Evolutionary conservation across 1,284 basidiomycete genomes (phyloP), one percentile per base, ranked within the genome.

Genomic region (Ceratobasidium sp.): DNA sequence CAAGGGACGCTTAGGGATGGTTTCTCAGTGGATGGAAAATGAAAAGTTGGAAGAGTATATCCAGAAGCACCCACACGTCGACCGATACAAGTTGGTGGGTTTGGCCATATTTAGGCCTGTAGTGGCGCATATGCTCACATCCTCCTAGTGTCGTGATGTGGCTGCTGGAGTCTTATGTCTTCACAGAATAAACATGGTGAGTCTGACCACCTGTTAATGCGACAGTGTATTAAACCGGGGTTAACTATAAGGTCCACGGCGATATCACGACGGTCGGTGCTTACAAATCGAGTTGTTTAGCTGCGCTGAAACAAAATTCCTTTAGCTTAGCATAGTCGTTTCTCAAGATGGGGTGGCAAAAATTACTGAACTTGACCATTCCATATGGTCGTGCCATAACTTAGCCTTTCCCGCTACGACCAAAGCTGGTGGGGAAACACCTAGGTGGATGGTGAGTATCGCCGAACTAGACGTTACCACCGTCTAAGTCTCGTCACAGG

Each of bases 401-500:
- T 53, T 56, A 11, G 15, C 15, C 4, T 69, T 69, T 27, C 29
- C 66, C 8, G 66, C 56, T 33, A 69, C 66, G 19, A 56, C 51
- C 45, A 48, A 53, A 19, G 2, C 24, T 24, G 64, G 64, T 22
- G 64, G 64, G 22, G 64, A 48, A 15, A 66, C 64, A 17, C 64
- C 41, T 44, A 29, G 64, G 22, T 66, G 64, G 64, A 66, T 66
- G 64, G 64, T 51, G 27, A 66, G 50, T 41, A 17, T 4, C 11
- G n/a, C 14, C 11, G 36, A 19, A 50, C 15, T 3, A 15, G 17
- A 45, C 9, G 11, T 4, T 22, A 19, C 11, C 41, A 7, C 24
- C 1, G 2, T 48, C 31, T 63, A n/a, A 31, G 48, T 47, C n/a
- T 45, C 24, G 22, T 45, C 41, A 24, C 22, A 66, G 64, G 64